A percentile compares a stretch with the other conserved stretches of the same genome.
phyloP scores from a whole-genome alignment of 768 basidiomycete species.

The Flagelloscypha sp. region DNA sequence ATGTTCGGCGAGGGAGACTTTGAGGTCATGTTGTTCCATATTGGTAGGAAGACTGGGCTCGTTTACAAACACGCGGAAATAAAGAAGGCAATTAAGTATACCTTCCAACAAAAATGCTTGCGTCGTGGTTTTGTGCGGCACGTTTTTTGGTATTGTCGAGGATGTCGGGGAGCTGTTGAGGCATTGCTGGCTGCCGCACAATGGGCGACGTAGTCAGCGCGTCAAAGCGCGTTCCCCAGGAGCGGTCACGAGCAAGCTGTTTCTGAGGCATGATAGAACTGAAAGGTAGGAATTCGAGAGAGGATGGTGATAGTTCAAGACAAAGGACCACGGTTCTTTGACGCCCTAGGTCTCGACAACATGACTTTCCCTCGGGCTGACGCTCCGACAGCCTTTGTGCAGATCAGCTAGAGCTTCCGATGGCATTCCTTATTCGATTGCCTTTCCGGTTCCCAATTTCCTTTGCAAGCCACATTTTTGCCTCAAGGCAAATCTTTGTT shows the following conservation, averaged over 20 bases:
- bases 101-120: conserved; percentile 84
- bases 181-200: conserved; percentile 14
- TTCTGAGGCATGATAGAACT: conserved; percentile 36
- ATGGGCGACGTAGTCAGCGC: conserved; percentile 19
- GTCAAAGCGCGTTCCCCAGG: conserved; percentile 72
- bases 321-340: too few relatives aligned
- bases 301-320: conserved; percentile 12
- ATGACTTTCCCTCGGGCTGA: too few relatives aligned
- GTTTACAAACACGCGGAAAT: conserved; percentile 7
- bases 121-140: conserved; percentile 67
- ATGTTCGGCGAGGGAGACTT: conserved; percentile 52
- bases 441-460: too few relatives aligned
- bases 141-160: conserved; percentile 28
- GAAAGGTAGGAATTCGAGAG: conserved; percentile 17
- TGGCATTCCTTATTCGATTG: too few relatives aligned
- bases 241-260: conserved; percentile 28
- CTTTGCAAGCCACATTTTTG: too few relatives aligned
- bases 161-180: conserved; percentile 16
- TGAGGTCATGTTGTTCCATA: conserved; percentile 57
- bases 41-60: conserved; percentile 64
- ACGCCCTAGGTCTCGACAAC: too few relatives aligned
- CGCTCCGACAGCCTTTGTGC: too few relatives aligned
- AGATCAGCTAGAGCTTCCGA: too few relatives aligned
- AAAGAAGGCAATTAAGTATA: conserved; percentile 17
- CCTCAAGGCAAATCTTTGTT: too few relatives aligned